Evolutionary conservation across 257 asterid species (phyloP), one percentile per base, ranked within the genome.

Genomic region (Salvia rosmarinus): DNA sequence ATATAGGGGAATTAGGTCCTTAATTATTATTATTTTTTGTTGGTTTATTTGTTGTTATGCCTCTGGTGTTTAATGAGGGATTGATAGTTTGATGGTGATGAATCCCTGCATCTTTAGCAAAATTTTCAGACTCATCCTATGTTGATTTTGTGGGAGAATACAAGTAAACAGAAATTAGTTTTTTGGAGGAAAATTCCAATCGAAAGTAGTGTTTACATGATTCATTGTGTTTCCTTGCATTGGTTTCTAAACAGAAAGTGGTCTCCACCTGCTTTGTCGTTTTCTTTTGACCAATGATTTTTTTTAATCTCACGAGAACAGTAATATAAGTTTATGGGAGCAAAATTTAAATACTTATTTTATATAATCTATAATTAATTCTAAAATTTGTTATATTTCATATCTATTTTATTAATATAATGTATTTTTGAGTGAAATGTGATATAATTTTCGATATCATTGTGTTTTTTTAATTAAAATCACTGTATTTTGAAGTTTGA

Each of bases 71-170:
- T 75, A 46, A 62, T 74, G 79, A 47, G 80, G 76, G 34, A 2
- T n/a, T 37, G 42, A 37, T 75, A 56, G 71, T 61, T 32, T 74
- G 57, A 44, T 72, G 46, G 61, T 76, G 75, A 52, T 54, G 55
- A 34, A 72, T 14, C 72, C 75, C 30, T 43, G 61, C 52, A 77
- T 25, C 64, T 40, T 77, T 82, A 60, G 87, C 85, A 68, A 6
- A 35, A 72, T 83, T 81, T 80, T 65, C 28, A 60, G 87, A n/a
- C 83, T 78, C 78, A 60, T 42, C 58, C 32, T 61, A 39, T 81
- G 75, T 82, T 68, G 72, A 73, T 78, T 78, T 68, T 77, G 81
- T 63, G 82, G 79, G 73, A 67, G 39, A 43, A 57, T 66, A 75
- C 30, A 25, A 37, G 42, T 5, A 37, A 5, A 37, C 75, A 68